A percentile compares a stretch with the other conserved stretches of the same genome.
These are phyloP conservation scores for Rhizopogon sp. DNA, from an alignment of 768 basidiomycete genomes.

Conservation along the genomic window DNA sequence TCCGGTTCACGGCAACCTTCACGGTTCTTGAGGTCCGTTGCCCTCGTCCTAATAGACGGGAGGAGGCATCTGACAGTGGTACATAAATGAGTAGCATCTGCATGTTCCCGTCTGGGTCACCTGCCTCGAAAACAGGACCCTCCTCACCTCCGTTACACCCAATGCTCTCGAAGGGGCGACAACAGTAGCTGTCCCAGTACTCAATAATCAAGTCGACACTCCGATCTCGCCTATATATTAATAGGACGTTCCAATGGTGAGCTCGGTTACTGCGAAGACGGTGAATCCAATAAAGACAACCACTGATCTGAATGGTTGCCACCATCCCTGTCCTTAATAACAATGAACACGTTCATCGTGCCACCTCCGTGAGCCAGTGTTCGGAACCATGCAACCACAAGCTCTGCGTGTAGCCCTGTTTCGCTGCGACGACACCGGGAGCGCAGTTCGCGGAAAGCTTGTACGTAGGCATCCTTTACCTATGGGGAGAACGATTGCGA, in stretches of 20 bases:
- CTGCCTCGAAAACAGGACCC: too few relatives aligned
- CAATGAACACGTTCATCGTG: conserved; percentile 90
- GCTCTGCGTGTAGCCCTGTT: conserved; percentile 80
- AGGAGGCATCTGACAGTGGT: too few relatives aligned
- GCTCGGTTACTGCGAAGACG: conserved; percentile 36
- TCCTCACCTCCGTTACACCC: conserved; percentile 51
- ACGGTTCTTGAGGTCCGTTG: too few relatives aligned
- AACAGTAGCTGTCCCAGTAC: conserved; percentile 50
- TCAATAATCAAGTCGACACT: conserved; percentile 43
- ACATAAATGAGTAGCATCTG: too few relatives aligned
- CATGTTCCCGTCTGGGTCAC: too few relatives aligned
- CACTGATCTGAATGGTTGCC: conserved; percentile 29
- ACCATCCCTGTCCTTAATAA: conserved; percentile 66
- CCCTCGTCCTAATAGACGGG: too few relatives aligned
- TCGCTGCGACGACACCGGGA: conserved; percentile 74
- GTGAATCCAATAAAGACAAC: background rate
- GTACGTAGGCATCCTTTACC: conserved; percentile 69
- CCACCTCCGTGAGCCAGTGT: conserved; percentile 64
- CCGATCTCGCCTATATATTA: conserved; percentile 64
- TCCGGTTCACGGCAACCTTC: too few relatives aligned
- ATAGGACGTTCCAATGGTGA: conserved; percentile 68
- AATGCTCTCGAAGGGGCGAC: conserved; percentile 48
- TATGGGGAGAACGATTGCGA: conserved; percentile 19
- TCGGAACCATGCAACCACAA: conserved; percentile 80
- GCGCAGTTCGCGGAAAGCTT: conserved; percentile 90